Evolutionary conservation across 805 yeast species (phyloP).

Genomic region (Sungouiozyma intestinalis): DNA sequence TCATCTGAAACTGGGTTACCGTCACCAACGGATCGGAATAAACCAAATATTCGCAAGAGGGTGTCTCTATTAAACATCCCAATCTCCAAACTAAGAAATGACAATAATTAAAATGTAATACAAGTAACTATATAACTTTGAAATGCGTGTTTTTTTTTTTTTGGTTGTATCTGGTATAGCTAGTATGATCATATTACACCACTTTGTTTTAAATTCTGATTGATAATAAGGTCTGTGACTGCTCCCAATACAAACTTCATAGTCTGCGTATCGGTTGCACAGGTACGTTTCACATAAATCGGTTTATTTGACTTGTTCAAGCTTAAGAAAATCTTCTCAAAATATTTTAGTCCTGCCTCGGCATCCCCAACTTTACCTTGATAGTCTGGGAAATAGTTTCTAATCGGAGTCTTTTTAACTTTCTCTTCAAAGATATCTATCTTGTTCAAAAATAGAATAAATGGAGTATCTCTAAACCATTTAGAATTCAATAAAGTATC

Average conservation of each 20-base stretch:
- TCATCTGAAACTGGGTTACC: neutral
- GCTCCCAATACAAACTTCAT: constrained; percentile 89
- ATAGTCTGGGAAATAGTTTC: constrained; percentile 69
- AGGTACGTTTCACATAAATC: constrained; percentile 85
- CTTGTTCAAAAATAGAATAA: constrained; percentile 82
- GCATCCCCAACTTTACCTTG: constrained; percentile 53
- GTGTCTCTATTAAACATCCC: constrained; percentile 22
- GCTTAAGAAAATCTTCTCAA: constrained; percentile 55
- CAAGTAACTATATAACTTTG: constrained; percentile 2
- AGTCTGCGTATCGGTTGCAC: constrained; percentile 86
- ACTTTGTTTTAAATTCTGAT: constrained; percentile 66
- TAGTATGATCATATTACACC: constrained; percentile 64
- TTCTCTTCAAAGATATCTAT: constrained; percentile 72
- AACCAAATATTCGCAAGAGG: constrained; percentile 7
- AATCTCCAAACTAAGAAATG: constrained; percentile 20
- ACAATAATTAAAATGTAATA: constrained; percentile 1
- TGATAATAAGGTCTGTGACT: constrained; percentile 83
- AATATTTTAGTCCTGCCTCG: constrained; percentile 58
- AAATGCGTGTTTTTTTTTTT: neutral
- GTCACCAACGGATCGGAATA: constrained; percentile 6
- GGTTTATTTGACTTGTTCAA: constrained; percentile 56
- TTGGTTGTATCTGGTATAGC: neutral
- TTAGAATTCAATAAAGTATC: constrained; percentile 73
- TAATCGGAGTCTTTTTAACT: constrained; percentile 53
- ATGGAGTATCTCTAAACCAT: constrained; percentile 81